A percentile compares a stretch with the other conserved stretches of the same genome.
Conservation (phyloP, 1,139 yeast species). For the Yamadazyma conglobata region DNA sequence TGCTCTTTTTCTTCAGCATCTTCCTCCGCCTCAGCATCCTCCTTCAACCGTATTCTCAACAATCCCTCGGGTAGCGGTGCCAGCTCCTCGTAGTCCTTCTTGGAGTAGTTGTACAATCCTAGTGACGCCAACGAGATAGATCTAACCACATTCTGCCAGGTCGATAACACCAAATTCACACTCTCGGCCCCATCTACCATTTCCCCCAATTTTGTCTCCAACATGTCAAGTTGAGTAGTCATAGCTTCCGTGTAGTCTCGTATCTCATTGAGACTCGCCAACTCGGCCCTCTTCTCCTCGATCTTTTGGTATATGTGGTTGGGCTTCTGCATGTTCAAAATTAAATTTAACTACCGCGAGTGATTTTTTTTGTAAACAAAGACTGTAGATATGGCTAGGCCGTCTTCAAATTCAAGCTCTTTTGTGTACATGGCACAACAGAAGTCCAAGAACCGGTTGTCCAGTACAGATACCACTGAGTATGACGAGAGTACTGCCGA, state of each 20-base stretch:
- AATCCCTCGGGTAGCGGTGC: constrained; percentile 51
- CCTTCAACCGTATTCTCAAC: constrained; percentile 58
- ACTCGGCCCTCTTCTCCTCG: constrained; percentile 49
- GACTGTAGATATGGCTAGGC: constrained; percentile 17
- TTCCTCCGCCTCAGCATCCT: constrained; percentile 16
- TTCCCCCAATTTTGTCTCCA: constrained; percentile 46
- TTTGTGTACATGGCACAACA: constrained; percentile 13
- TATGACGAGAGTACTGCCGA: constrained; percentile 1
- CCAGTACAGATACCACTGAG: not conserved
- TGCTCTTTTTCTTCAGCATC: constrained; percentile 6
- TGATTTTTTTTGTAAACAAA: constrained; percentile 8
- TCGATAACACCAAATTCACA: constrained; percentile 52
- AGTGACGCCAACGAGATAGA: constrained; percentile 67
- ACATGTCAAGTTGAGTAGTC: constrained; percentile 44
- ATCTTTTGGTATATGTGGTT: constrained; percentile 29
- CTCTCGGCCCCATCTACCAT: constrained; percentile 60
- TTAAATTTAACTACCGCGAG: not conserved
- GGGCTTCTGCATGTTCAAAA: constrained; percentile 11
- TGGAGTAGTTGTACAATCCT: constrained; percentile 48
- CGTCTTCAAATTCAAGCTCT: constrained; percentile 16
- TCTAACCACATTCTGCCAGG: constrained; percentile 68
- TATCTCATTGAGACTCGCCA: constrained; percentile 49
- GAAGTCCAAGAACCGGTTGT: constrained; percentile 3
- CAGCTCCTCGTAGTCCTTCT: constrained; percentile 40
- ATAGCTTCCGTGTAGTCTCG: constrained; percentile 45